Conservation (phyloP, 176 grass and related monocot genomes). For the Avena insularis region DNA sequence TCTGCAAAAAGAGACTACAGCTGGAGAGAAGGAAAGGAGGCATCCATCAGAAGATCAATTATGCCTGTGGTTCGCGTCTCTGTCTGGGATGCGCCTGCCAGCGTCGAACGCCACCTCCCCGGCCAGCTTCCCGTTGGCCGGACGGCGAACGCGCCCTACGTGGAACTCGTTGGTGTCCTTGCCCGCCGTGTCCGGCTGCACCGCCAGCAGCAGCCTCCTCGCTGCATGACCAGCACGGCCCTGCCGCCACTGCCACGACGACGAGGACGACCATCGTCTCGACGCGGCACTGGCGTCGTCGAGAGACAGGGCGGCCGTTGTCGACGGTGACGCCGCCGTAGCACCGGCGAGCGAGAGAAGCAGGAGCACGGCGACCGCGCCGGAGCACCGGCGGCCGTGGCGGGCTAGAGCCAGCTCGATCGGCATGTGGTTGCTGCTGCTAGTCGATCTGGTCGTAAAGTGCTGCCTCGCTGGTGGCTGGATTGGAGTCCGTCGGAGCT, state of each 20-base stretch:
- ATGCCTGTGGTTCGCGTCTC: slow-evolving; percentile 37
- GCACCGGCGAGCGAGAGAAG: slow-evolving; percentile 1
- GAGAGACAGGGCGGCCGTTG: not conserved
- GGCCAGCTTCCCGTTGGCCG: not conserved
- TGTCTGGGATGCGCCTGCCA: slow-evolving; percentile 32
- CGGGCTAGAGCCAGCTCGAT: not conserved
- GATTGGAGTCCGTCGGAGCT: not conserved
- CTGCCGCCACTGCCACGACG: slow-evolving; percentile 11
- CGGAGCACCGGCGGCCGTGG: not conserved
- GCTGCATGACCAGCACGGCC: not conserved
- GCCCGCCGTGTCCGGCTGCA: not conserved
- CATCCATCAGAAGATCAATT: not conserved
- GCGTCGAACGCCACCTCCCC: slow-evolving; percentile 44
- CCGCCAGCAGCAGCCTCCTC: slow-evolving; percentile 35
- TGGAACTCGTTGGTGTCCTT: slow-evolving; percentile 13
- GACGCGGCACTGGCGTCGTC: not conserved
- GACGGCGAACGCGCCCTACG: not conserved
- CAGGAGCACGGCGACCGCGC: slow-evolving; percentile 12
- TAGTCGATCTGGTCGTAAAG: not conserved
- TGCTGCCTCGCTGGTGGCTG: not conserved
- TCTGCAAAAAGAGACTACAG: not conserved
- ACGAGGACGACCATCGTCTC: not conserved
- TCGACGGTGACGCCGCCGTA: not conserved
- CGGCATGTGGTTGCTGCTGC: not conserved
- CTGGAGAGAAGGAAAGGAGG: not conserved